Base-by-base conservation (phyloP, 2,329 filamentous ascomycete genomes). In the Penicillium janthinellum region DNA sequence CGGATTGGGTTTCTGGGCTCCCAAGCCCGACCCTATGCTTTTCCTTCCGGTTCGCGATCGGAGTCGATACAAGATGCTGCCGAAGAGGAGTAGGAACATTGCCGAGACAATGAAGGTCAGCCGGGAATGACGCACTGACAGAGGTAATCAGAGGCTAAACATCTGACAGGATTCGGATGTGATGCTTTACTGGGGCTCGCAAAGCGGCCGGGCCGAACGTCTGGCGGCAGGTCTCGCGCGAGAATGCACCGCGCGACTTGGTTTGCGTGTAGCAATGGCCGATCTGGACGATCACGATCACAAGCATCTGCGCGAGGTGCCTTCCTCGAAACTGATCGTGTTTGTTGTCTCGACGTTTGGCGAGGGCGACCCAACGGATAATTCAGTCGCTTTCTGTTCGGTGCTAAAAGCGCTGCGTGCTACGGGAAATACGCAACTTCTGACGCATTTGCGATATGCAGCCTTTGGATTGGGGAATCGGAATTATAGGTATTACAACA, bases 341-440 rank as follows among this genome's bases (percentile, higher is more conserved):
- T 56, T 56, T 56, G 42, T 56, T 22, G 28, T 56, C 41, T 31
- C 53, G 15, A 56, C 53, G n/a, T 56, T 35, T 38, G 53, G 53
- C 10, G 53, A 56, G n/a, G 53, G 53, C 12, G 53, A 56, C 28
- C 53, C 53, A 35, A 47, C 53, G n/a, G 53, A 56, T 22, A 56
- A 56, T 38, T 42, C 39, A n/a, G 39, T 52, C 28, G 34, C 28
- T 38, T 38, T 52, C 17, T 38, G 34, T 52, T 52, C 49, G 11
- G n/a, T 34, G 34, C 28, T 38, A 17, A 38, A 25, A 38, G 17
- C 49, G 28, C 35, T 17, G 20, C 39, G 39, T 20, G 39, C 39
- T 42, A 42, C n/a, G 39, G 39, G 39, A 42, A 42, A 42, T 42
- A 42, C 39, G 39, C 39, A 42, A 42, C 39, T 42, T 42, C 39